Conservation (phyloP, 192 early-diverging fungal genomes). For the Coemansia sp. region DNA sequence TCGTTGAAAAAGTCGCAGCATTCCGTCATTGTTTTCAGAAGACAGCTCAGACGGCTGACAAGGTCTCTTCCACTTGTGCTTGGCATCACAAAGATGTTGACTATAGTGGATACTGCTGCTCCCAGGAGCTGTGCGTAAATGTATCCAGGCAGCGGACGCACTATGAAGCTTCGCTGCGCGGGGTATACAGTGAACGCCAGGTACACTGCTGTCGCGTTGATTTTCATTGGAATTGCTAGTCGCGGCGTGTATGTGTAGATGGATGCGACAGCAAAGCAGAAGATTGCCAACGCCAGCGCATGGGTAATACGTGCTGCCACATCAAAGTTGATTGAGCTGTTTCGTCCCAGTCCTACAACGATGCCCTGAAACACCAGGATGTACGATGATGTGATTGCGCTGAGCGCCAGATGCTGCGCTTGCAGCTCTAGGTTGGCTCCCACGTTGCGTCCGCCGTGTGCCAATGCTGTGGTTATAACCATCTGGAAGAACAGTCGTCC, state of each 20-base stretch:
- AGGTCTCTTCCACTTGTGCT: conserved; percentile 40
- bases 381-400: conserved; percentile 19
- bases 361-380: conserved; percentile 27
- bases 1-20: conserved; percentile 39
- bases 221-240: conserved; percentile 28
- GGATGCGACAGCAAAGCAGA: conserved; percentile 26
- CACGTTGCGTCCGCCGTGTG: conserved; percentile 41
- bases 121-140: conserved; percentile 43
- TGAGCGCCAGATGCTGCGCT: conserved; percentile 33
- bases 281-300: conserved; percentile 27
- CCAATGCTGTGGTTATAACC: conserved; percentile 34
- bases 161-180: conserved; percentile 3
- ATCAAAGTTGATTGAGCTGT: conserved; percentile 15
- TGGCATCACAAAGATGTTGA: conserved; percentile 45
- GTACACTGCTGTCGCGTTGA: conserved; percentile 29
- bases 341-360: conserved; percentile 14
- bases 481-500: conserved; percentile 36
- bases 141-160: conserved; percentile 31
- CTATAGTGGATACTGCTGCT: conserved; percentile 28
- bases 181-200: conserved; percentile 27
- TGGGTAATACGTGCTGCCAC: conserved; percentile 22
- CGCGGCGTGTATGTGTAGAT: conserved; percentile 36
- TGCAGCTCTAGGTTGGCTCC: conserved; percentile 48
- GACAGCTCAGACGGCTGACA: conserved; percentile 15
- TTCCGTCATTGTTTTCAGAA: conserved; percentile 23